Evolutionary conservation across 1,139 yeast genomes (phyloP).

Genomic region (Taphrina communis): DNA sequence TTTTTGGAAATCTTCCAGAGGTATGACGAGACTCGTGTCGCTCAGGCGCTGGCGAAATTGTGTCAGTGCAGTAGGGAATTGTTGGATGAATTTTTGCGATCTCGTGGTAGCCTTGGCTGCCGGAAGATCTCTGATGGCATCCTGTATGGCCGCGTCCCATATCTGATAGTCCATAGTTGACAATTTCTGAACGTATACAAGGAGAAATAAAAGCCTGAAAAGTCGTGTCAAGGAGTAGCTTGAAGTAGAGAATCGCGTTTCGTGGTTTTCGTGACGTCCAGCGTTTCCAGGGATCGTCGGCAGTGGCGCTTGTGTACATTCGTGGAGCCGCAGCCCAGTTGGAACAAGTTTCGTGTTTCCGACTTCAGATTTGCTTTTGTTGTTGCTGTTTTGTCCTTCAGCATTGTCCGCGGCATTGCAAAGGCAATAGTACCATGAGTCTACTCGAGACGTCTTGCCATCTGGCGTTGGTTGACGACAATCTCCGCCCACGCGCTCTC

Average conservation of each 20-base stretch:
- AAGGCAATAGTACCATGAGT: too few species aligned
- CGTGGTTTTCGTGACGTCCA: background rate
- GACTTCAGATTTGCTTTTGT: too few species aligned
- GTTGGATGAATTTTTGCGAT: constrained; percentile 22
- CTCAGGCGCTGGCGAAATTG: constrained; percentile 18
- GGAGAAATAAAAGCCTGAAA: too few species aligned
- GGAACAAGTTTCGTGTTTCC: background rate
- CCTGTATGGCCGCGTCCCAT: constrained; percentile 33
- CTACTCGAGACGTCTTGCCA: constrained; percentile 31
- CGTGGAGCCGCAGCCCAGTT: background rate
- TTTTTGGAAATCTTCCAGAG: constrained; percentile 32
- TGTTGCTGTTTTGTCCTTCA: too few species aligned
- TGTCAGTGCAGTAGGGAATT: constrained; percentile 21
- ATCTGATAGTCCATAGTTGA: constrained; percentile 29
- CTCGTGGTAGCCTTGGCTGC: constrained; percentile 3
- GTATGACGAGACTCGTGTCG: constrained; percentile 5
- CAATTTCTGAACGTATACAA: too few species aligned
- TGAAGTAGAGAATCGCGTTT: too few species aligned
- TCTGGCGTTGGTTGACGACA: constrained; percentile 33
- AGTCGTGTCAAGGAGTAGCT: too few species aligned
- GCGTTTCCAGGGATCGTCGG: constrained; percentile 1
- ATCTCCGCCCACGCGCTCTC: constrained; percentile 34
- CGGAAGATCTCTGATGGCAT: constrained; percentile 11
- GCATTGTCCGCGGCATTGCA: too few species aligned
- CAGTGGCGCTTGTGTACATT: background rate